Percentiles rank a stretch among this genome's conserved stretches.
These are phyloP conservation scores for Boletus pseudo-olivaceus DNA, from an alignment of 768 basidiomycete species.

Conservation along the genomic window DNA sequence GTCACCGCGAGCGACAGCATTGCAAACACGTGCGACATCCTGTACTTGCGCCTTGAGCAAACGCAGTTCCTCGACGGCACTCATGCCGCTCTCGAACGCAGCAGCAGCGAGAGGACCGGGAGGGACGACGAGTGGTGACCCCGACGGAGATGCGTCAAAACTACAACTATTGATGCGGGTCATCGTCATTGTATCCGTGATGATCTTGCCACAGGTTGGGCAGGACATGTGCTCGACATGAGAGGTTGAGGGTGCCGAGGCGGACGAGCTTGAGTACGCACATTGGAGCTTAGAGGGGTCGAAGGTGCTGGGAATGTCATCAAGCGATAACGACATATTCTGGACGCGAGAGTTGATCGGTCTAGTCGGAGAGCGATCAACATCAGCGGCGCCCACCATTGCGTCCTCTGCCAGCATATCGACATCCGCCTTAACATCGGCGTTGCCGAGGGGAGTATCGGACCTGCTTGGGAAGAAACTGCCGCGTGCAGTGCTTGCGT, in stretches of 20 bases:
- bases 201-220: slow-evolving; percentile 52
- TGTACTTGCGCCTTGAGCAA: slow-evolving; percentile 83
- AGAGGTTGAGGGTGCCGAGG: slow-evolving; percentile 46
- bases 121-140: slow-evolving; percentile 45
- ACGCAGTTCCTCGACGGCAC: slow-evolving; percentile 72
- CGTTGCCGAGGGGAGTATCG: slow-evolving; percentile 14
- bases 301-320: slow-evolving; percentile 41
- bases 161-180: slow-evolving; percentile 19
- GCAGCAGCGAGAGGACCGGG: slow-evolving; percentile 56
- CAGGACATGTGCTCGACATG: slow-evolving; percentile 42
- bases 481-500: slow-evolving; percentile 3
- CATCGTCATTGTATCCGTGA: slow-evolving; percentile 44
- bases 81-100: slow-evolving; percentile 58
- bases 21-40: slow-evolving; percentile 76
- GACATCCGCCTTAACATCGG: slow-evolving; percentile 21
- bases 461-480: slow-evolving; percentile 26
- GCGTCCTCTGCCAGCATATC: slow-evolving; percentile 28
- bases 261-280: slow-evolving; percentile 31
- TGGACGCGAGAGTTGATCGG: slow-evolving; percentile 30
- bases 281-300: slow-evolving; percentile 34
- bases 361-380: slow-evolving; percentile 21
- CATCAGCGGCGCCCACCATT: slow-evolving; percentile 25
- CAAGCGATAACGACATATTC: slow-evolving; percentile 51
- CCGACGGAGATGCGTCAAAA: slow-evolving; percentile 28
- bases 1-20: slow-evolving; percentile 74